Base-by-base conservation (phyloP, 176 grass and related monocot genomes). In the Leersia perrieri region DNA sequence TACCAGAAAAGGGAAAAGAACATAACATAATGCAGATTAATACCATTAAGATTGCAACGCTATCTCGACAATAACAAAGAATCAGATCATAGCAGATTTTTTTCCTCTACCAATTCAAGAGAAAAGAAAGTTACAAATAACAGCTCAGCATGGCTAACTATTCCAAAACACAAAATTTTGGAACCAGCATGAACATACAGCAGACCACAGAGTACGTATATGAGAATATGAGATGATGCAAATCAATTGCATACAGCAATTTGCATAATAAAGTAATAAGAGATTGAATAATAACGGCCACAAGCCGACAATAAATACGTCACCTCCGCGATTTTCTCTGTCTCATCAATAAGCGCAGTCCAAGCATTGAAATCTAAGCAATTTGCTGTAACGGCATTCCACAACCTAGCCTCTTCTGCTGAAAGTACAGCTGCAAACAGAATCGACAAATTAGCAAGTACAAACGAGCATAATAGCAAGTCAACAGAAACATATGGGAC, bases 321-420 rank as follows among this genome's bases (percentile, higher is more conserved):
- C 87, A 99, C 96, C 88, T 84, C 90, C 3, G 96, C 85, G 53
- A 73, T 87, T 86, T 85, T 95, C 82, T 99, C 96, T 4, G 92
- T 99, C 84, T 99, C 96, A 1, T 99, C 96, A 78, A 99, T 93
- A 66, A 99, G 96, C 31, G 87, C 16, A 5, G 85, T 95, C 96
- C 96, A 99, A 16, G 90, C 80, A 95, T 99, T 91, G 76, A 99
- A 99, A 51, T 99, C 92, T 20, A 95, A 68, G 55, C 79, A 93
- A 79, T 99, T 93, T 0, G 73, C 73, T 5, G 75, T 88, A 63
- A 99, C 90, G 3, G 91, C 76, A 73, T 70, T 82, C 96, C 96
- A 99, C 55, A 99, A 82, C 33, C 96, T 99, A 76, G 90, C 96
- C 76, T 99, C 96, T 86, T 99, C 96, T 0, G 91, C 86, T 25